These are phyloP conservation scores for Pythium pyrilobum DNA, from an alignment of 352 stramenopile genomes.

Conservation along the genomic window DNA sequence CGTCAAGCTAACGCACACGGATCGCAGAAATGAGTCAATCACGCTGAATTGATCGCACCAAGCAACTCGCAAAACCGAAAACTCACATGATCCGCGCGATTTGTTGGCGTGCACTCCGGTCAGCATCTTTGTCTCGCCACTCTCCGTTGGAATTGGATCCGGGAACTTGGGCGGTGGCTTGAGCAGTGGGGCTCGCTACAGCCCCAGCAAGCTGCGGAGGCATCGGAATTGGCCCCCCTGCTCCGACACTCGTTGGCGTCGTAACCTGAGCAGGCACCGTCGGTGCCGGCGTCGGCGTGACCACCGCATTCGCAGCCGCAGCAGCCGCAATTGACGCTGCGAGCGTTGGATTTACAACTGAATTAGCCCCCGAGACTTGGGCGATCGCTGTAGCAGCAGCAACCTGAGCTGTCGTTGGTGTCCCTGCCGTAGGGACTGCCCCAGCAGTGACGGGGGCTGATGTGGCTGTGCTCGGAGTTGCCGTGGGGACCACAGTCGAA, in stretches of 20 bases:
- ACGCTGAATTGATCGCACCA: neutral
- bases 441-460: neutral
- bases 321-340: constrained; percentile 5
- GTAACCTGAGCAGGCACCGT: neutral
- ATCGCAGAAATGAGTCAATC: neutral
- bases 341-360: neutral
- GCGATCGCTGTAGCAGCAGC: neutral
- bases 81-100: constrained; percentile 87
- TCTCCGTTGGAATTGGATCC: constrained; percentile 30
- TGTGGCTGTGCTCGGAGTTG: neutral
- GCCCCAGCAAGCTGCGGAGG: constrained; percentile 10
- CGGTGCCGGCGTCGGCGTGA: neutral
- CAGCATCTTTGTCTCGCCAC: constrained; percentile 84
- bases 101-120: constrained; percentile 73
- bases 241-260: neutral
- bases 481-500: neutral
- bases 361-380: too few species aligned
- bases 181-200: constrained; percentile 3
- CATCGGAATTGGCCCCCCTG: constrained; percentile 17
- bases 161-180: constrained; percentile 3
- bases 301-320: neutral
- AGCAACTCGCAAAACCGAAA: neutral
- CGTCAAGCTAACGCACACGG: constrained; percentile 47
- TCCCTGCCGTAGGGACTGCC: neutral
- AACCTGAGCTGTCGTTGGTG: neutral